Conservation (phyloP, 1,284 basidiomycete genomes). For the Irpex sp. region DNA sequence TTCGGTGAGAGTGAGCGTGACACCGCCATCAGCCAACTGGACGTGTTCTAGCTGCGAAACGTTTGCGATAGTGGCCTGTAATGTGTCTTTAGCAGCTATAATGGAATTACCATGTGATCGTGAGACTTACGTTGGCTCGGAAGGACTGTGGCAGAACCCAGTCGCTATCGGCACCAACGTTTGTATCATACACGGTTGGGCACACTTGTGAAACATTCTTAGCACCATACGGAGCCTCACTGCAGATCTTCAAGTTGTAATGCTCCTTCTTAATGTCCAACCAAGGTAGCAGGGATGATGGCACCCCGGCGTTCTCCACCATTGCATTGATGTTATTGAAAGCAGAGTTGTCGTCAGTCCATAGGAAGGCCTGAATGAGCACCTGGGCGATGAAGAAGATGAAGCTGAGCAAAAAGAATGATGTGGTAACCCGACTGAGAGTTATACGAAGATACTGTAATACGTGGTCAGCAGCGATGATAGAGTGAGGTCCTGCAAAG, state of each 20-base stretch:
- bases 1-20: conserved; percentile 22
- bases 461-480: conserved; percentile 16
- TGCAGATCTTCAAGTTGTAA: conserved; percentile 41
- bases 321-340: conserved; percentile 35
- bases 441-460: conserved; percentile 31
- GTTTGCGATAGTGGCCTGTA: not conserved
- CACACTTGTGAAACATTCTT: conserved; percentile 20
- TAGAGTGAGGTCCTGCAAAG: not conserved
- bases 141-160: not conserved
- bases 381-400: conserved; percentile 31
- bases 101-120: not conserved
- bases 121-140: not conserved
- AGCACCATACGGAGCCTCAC: conserved; percentile 35
- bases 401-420: conserved; percentile 43
- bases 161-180: conserved; percentile 7
- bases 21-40: conserved; percentile 14
- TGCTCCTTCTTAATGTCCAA: conserved; percentile 30
- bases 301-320: conserved; percentile 34
- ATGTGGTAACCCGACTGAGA: conserved; percentile 33
- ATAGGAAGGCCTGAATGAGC: conserved; percentile 46
- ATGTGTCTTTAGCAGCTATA: not conserved
- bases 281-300: conserved; percentile 36
- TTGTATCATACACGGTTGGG: conserved; percentile 21
- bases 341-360: conserved; percentile 41
- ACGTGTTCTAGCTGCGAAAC: not conserved